Conservation (phyloP, 129 eudicot genomes). For the Pulicaria dysenterica region DNA sequence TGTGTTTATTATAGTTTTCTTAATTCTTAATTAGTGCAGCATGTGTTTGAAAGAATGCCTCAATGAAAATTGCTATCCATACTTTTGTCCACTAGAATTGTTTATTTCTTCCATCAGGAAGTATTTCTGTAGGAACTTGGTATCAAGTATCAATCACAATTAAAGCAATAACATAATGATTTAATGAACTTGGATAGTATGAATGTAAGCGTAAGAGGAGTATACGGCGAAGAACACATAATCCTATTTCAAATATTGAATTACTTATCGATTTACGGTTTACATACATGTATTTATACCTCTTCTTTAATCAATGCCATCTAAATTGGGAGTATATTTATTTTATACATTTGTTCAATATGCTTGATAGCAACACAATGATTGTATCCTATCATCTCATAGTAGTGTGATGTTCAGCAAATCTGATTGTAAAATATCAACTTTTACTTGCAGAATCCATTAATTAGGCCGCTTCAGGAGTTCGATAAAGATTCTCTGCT, state of each 20-base stretch:
- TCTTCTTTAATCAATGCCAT: not conserved
- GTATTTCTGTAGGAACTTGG: too few relatives aligned
- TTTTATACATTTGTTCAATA: not conserved
- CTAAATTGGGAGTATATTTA: not conserved
- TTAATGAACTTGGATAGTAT: too few relatives aligned
- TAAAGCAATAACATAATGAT: too few relatives aligned
- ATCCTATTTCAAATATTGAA: too few relatives aligned
- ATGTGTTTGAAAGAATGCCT: conserved; percentile 34
- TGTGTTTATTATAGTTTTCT: conserved; percentile 6
- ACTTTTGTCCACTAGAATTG: conserved; percentile 1
- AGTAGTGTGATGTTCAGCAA: not conserved
- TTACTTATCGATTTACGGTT: too few relatives aligned
- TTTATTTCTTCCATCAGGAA: too few relatives aligned
- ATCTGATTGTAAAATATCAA: conserved; percentile 14
- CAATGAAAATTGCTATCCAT: not conserved
- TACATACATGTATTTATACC: too few relatives aligned
- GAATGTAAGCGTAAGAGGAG: too few relatives aligned
- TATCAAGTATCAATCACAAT: too few relatives aligned
- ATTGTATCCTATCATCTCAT: not conserved
- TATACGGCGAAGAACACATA: too few relatives aligned
- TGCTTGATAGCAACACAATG: not conserved
- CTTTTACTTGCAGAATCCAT: conserved; percentile 56
- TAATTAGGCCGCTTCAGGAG: conserved; percentile 51
- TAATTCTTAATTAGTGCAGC: not conserved
- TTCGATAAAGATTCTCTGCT: conserved; percentile 52